phyloP scores from a whole-genome alignment of 2,329 filamentous ascomycete genomes.

The Trichoderma sp. region DNA sequence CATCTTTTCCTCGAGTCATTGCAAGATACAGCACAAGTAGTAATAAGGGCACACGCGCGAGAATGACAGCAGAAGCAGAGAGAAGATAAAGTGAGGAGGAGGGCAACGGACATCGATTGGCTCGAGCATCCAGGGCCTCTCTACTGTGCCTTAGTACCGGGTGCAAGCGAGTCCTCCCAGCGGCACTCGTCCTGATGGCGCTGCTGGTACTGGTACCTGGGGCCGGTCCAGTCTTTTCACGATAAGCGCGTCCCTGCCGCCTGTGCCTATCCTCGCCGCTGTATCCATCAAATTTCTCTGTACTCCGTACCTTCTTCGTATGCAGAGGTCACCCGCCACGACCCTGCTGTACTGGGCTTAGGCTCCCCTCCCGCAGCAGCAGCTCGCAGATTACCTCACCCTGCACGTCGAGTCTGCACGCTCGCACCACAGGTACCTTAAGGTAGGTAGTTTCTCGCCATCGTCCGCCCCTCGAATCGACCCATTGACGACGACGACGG shows the following conservation, averaged over 20 bases:
- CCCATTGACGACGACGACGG: neutral
- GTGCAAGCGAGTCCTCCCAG: constrained; percentile 1
- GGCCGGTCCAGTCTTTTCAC: neutral
- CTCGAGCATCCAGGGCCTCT: neutral
- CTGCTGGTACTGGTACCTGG: neutral
- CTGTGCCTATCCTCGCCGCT: constrained; percentile 4
- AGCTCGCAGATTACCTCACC: constrained; percentile 18
- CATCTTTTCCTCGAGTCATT: no score
- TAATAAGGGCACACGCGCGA: neutral
- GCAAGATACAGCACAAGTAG: no score
- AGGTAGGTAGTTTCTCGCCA: neutral
- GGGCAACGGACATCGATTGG: neutral
- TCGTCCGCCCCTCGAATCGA: constrained; percentile 14
- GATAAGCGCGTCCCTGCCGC: constrained; percentile 18
- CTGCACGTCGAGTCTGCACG: neutral
- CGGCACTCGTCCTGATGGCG: neutral
- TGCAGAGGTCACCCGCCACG: constrained; percentile 22
- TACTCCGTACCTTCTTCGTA: constrained; percentile 9
- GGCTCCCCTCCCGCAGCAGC: constrained; percentile 21
- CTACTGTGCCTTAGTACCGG: neutral
- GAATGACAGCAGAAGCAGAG: neutral
- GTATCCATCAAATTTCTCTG: constrained; percentile 25
- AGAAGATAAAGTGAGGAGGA: neutral
- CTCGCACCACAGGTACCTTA: neutral
- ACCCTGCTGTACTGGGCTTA: constrained; percentile 21